Evolutionary conservation across 345 rosid genomes (phyloP).

Genomic region (Camelina sativa): DNA sequence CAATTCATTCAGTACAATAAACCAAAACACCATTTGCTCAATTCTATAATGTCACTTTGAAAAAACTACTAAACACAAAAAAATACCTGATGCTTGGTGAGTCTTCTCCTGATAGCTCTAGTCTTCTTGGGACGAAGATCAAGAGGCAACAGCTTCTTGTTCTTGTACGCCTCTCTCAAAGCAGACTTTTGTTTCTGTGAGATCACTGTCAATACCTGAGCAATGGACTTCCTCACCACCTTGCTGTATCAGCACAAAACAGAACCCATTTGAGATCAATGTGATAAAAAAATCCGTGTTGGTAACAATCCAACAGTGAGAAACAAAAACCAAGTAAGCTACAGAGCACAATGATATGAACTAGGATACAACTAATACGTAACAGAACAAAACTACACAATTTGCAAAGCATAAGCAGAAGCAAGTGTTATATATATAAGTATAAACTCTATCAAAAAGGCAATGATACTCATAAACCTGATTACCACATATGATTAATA

Average conservation of each 20-base stretch:
- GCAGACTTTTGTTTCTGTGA: conserved; percentile 93
- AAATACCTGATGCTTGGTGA: conserved; percentile 88
- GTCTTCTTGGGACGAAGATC: conserved; percentile 98
- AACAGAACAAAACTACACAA: background rate
- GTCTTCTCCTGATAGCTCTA: conserved; percentile 87
- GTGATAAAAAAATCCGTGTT: background rate
- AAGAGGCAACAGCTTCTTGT: conserved; percentile 79
- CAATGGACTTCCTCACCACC: conserved; percentile 93
- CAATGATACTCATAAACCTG: background rate
- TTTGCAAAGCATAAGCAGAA: background rate
- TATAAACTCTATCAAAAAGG: background rate
- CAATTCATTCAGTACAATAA: background rate
- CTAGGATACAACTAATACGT: background rate
- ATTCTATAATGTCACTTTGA: background rate
- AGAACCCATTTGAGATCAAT: background rate
- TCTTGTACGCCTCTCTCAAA: conserved; percentile 80
- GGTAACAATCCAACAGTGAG: background rate
- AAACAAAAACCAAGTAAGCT: background rate
- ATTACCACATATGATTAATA: background rate
- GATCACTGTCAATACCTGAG: conserved; percentile 87
- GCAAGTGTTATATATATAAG: background rate
- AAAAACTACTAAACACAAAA: background rate
- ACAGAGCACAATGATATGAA: background rate
- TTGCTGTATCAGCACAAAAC: conserved; percentile 53
- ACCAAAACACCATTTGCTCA: background rate